Evolutionary conservation across 2,329 filamentous ascomycete species (phyloP).

Genomic region (Aureobasidium vineae): DNA sequence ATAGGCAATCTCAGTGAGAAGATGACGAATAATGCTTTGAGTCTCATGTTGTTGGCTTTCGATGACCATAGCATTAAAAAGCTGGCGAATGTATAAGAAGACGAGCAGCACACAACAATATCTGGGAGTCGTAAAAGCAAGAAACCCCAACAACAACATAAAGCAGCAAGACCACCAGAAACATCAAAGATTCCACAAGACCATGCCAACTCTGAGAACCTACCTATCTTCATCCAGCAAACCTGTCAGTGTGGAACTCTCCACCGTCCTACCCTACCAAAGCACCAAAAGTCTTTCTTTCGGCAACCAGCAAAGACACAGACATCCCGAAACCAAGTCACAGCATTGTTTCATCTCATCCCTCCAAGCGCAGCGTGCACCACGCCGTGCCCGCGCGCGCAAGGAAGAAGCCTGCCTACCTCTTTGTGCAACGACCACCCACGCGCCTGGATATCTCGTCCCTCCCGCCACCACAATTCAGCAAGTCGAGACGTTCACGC

Average conservation of each 20-base stretch:
- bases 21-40: slow-evolving; percentile 18
- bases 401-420: slow-evolving; percentile 1
- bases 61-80: background rate
- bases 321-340: background rate
- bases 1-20: background rate
- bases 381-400: slow-evolving; percentile 6
- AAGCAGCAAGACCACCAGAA: background rate
- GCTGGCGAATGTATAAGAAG: background rate
- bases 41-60: background rate
- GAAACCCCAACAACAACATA: background rate
- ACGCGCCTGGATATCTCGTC: slow-evolving; percentile 1
- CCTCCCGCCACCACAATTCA: background rate
- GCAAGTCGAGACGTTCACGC: background rate
- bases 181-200: background rate
- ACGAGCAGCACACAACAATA: background rate
- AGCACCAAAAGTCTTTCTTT: background rate
- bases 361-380: background rate
- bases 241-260: background rate
- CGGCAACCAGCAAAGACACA: background rate
- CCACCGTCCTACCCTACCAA: background rate
- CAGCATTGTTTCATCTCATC: slow-evolving; percentile 13
- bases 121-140: background rate
- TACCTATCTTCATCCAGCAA: background rate
- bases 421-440: slow-evolving; percentile 1
- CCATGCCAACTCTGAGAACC: background rate